These are phyloP conservation scores for Naematelia aurantialba DNA, from an alignment of 768 basidiomycete species.

Conservation along the genomic window DNA sequence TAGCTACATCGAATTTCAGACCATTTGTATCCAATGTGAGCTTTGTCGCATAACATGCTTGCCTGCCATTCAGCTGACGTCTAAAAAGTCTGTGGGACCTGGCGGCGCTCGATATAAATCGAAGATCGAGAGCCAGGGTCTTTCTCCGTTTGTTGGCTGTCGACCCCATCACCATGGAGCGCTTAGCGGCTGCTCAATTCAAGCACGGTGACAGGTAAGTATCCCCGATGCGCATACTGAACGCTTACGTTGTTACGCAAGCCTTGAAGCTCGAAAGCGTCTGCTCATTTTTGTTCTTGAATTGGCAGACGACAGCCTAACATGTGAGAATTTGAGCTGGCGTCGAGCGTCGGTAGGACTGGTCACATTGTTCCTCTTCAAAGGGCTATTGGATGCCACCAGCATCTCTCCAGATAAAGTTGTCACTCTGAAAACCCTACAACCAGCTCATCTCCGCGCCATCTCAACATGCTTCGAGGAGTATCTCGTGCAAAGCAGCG, in stretches of 20 bases:
- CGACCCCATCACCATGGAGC: not conserved
- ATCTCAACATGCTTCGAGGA: slow-evolving; percentile 34
- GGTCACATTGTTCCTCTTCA: slow-evolving; percentile 25
- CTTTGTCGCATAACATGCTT: too few species aligned
- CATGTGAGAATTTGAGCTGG: slow-evolving; percentile 14
- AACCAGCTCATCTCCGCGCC: slow-evolving; percentile 22
- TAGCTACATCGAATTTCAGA: not conserved
- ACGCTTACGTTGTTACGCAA: not conserved
- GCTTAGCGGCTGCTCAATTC: not conserved
- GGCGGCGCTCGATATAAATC: slow-evolving; percentile 12
- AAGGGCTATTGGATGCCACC: slow-evolving; percentile 23
- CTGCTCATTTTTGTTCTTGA: slow-evolving; percentile 26
- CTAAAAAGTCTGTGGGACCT: slow-evolving; percentile 30
- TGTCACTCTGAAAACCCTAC: slow-evolving; percentile 15
- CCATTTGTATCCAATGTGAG: slow-evolving; percentile 13
- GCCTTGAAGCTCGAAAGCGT: slow-evolving; percentile 7
- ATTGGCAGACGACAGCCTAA: slow-evolving; percentile 20
- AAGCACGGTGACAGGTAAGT: not conserved
- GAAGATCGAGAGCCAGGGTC: slow-evolving; percentile 15
- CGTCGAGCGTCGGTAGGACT: slow-evolving; percentile 19
- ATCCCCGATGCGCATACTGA: not conserved
- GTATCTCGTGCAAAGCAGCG: slow-evolving; percentile 25
- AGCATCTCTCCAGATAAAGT: slow-evolving; percentile 14
- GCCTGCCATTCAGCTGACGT: too few species aligned
- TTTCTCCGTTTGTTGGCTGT: slow-evolving; percentile 2